Evolutionary conservation across 345 rosid species (phyloP), one percentile per base, ranked within the genome.

Genomic region (Pugionium cornutum): DNA sequence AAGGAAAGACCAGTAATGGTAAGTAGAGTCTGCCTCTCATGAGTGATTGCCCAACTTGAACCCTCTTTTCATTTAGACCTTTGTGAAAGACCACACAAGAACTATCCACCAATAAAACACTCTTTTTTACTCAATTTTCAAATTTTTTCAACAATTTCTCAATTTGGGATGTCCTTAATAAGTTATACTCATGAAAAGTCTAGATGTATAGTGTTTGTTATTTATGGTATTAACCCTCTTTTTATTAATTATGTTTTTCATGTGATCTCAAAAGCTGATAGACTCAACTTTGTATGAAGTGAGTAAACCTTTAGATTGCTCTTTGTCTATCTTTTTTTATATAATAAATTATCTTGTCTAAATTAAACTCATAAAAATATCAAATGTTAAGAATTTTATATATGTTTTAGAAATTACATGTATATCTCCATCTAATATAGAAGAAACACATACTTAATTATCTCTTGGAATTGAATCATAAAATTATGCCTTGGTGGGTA

Each of bases 11-110:
- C 67, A 67, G 73, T 67, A 74, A 68, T 74, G 59, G 77, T 62
- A 47, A 74, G 69, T 74, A 74, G 74, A 74, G 55, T 74, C 69
- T 68, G 74, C 41, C 28, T 62, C 77, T 61, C 77, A 74, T 74
- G 77, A 67, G 73, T 74, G 64, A 67, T 62, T 74, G 64, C 68
- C 63, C 62, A 73, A 73, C 72, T 73, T 66, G 68, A 73, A 53
- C 73, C 44, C 64, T 73, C 72, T 59, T 73, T 66, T 66, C 67
- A 65, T 53, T 59, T 64, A 63, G 58, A 64, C 70, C 53, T 73
- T 66, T 73, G 67, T 73, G 72, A 52, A 73, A 73, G 72, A 73
- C 67, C 56, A 66, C 76, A 73, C 72, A 73, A 58, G 62, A 73
- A 52, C 36, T 53, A 66, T 37, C 72, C 62, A 66, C 53, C 44